Evolutionary conservation across 192 early-diverging fungal genomes (phyloP).

Genomic region (Backusella mclennaniae): DNA sequence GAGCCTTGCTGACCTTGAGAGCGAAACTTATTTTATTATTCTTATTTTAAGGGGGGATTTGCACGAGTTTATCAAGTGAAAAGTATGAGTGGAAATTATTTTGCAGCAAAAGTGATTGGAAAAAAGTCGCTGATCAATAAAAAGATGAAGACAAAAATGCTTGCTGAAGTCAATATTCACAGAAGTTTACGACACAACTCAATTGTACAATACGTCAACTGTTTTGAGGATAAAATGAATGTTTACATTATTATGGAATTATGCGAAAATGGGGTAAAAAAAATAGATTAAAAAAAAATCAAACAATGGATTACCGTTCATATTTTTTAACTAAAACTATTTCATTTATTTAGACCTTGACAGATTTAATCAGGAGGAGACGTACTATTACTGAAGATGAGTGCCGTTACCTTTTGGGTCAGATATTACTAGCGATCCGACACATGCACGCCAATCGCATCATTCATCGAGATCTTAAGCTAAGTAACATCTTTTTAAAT

Average conservation of each 20-base stretch:
- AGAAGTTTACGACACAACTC: conserved; percentile 66
- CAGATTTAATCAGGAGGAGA: conserved; percentile 75
- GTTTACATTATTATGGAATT: conserved; percentile 93
- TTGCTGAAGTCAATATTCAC: conserved; percentile 82
- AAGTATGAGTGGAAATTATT: background rate
- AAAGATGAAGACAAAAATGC: conserved; percentile 43
- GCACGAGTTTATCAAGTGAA: conserved; percentile 17
- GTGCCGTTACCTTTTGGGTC: conserved; percentile 81
- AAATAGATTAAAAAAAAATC: no score
- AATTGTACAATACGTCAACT: conserved; percentile 76
- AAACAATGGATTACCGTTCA: no score
- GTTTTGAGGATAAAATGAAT: conserved; percentile 86
- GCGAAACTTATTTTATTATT: background rate
- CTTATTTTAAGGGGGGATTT: conserved; percentile 26
- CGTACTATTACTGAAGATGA: conserved; percentile 87
- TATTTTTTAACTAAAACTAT: no score
- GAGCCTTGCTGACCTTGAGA: background rate
- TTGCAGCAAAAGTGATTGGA: conserved; percentile 53
- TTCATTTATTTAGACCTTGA: conserved; percentile 57
- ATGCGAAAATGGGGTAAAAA: conserved; percentile 76
- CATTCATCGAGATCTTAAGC: conserved; percentile 95
- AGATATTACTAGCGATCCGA: conserved; percentile 74
- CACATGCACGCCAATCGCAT: conserved; percentile 81
- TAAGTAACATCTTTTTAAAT: conserved; percentile 89
- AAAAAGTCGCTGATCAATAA: conserved; percentile 44